Percentiles rank a stretch among this genome's conserved stretches.
phyloP scores from a whole-genome alignment of 306 rosid genomes.

The Astragalus membranaceus region DNA sequence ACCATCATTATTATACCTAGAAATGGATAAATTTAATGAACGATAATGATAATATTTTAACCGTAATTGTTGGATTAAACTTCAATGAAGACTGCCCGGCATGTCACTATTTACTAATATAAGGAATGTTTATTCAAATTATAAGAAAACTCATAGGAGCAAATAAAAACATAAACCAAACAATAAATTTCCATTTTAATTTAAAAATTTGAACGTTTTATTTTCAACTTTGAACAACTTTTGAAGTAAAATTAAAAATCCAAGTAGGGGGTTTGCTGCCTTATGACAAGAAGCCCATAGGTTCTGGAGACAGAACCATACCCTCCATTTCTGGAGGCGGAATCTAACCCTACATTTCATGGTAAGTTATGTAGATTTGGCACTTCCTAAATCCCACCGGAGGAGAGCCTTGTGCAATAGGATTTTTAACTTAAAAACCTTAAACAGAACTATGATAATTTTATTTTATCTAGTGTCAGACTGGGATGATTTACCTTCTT shows the following conservation, averaged over 20 bases:
- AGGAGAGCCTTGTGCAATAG: constrained; percentile 1
- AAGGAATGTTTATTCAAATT: background rate
- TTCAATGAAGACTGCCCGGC: background rate
- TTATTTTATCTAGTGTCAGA: constrained; percentile 11
- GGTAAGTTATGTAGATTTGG: background rate
- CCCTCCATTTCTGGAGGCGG: background rate
- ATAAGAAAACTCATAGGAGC: constrained; percentile 11
- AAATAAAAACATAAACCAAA: constrained; percentile 1
- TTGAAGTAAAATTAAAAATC: constrained; percentile 7
- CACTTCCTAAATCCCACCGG: constrained; percentile 7
- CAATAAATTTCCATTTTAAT: constrained; percentile 4
- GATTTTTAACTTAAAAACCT: constrained; percentile 6
- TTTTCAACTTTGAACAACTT: background rate
- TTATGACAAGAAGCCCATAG: background rate
- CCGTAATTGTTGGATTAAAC: background rate
- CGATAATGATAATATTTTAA: background rate
- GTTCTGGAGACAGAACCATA: background rate
- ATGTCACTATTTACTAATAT: background rate
- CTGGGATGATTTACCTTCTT: constrained; percentile 54
- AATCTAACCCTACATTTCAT: background rate
- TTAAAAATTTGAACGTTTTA: background rate
- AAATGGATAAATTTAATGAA: background rate
- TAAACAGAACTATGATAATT: constrained; percentile 1
- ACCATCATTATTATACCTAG: constrained; percentile 1
- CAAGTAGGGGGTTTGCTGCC: background rate